phyloP scores from a whole-genome alignment of 225 moss, liverwort and hornwort species.

The Antitrichia curtipendula region DNA sequence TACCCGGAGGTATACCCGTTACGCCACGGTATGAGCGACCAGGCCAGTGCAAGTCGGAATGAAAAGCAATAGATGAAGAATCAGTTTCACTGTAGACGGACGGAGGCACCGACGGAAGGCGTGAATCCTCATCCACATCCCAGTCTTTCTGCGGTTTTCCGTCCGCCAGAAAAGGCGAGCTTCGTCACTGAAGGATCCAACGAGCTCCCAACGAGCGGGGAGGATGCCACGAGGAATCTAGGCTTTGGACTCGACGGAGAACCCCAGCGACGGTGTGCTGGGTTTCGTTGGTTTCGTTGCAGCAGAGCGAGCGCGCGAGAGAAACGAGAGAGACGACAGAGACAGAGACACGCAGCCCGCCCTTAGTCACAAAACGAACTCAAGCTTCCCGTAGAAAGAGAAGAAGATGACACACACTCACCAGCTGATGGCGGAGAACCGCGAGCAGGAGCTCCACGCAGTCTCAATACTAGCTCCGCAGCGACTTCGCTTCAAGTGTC shows the following conservation, averaged over 20 bases:
- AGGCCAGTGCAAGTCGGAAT: not conserved
- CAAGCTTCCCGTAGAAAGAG: not conserved
- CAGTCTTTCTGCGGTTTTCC: not conserved
- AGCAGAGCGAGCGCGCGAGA: not conserved
- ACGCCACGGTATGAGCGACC: not conserved
- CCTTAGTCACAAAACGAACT: not conserved
- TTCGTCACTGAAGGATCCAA: not conserved
- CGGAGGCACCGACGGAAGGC: no score
- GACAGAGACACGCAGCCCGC: not conserved
- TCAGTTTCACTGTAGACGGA: not conserved
- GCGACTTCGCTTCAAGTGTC: not conserved
- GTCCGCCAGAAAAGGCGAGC: not conserved
- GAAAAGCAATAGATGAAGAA: conserved; percentile 6
- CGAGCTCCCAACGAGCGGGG: not conserved
- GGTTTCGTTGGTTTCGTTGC: not conserved
- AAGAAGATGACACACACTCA: not conserved
- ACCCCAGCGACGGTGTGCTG: not conserved
- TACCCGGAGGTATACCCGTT: not conserved
- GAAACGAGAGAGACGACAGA: not conserved
- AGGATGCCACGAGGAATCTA: conserved; percentile 11
- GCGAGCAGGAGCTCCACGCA: not conserved
- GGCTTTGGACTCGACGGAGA: conserved; percentile 3
- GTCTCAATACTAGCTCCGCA: not conserved
- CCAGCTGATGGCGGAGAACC: not conserved
- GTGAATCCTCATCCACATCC: conserved; percentile 13